These are phyloP conservation scores for Carex arenaria DNA, from an alignment of 202 grass and related monocot genomes.

Conservation along the genomic window DNA sequence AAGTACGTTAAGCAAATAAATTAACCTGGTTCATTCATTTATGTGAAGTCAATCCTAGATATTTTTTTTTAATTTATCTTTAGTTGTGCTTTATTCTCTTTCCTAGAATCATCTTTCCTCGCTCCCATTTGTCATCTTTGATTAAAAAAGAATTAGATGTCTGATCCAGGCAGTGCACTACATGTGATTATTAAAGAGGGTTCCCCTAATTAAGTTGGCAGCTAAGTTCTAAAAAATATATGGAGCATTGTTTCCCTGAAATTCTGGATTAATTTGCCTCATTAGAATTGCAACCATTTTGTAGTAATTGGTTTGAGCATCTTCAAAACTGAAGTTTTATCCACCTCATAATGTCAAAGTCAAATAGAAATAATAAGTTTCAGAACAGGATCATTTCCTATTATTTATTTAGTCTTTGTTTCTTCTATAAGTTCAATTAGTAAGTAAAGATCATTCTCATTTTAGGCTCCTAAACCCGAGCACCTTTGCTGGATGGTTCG, in stretches of 20 bases:
- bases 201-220: neutral
- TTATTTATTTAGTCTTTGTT: conserved; percentile 9
- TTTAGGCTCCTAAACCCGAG: conserved; percentile 88
- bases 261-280: neutral
- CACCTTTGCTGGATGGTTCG: conserved; percentile 99
- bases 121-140: neutral
- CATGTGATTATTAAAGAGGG: neutral
- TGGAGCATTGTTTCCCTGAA: neutral
- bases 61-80: neutral
- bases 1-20: neutral
- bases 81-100: neutral
- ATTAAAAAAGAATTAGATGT: neutral
- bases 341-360: neutral
- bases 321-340: neutral
- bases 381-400: neutral
- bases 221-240: neutral
- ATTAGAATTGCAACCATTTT: neutral
- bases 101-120: neutral
- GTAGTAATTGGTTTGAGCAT: neutral
- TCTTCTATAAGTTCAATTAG: conserved; percentile 24
- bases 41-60: neutral
- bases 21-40: neutral
- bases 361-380: neutral
- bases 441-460: conserved; percentile 5
- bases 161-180: neutral